Base-by-base conservation (phyloP, 2,329 filamentous ascomycete species). In the Monilinia fructicola region DNA sequence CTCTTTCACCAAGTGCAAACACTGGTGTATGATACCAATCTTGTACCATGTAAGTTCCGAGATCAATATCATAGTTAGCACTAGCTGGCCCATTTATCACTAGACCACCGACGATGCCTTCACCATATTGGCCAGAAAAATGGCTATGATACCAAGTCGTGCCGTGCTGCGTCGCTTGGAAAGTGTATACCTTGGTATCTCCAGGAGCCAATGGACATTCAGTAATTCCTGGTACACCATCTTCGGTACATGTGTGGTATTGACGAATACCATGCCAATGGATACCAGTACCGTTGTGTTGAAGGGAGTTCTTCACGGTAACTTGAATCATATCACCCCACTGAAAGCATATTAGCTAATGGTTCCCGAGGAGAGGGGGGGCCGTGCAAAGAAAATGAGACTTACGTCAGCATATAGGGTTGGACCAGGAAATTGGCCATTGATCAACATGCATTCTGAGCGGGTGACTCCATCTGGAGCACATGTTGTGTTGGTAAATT, bases 131-230 rank as follows among this genome's bases (percentile, higher is more conserved):
- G n/a, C 74, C 70, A 10, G 77, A 77, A 69, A 83, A 83, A 72
- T 88, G 86, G 1, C 82, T 84, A 74, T 88, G 86, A 66, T 87
- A 87, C 67, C 67, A 69, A 40, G 31, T 65, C 53, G 64, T 69
- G 53, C 69, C 69, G 40, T 53, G 67, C 50, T 69, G 69, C 23
- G 66, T 67, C 3, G 63, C 66, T 44, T 66, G 66, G 44, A 70
- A 71, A 9, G 69, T 74, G 69, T 80, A 80, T 9, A 74, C 78
- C 67, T 74, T 75, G 16, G 72, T 74, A 14, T 77, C 71, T 14
- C 83, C 84, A 0, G 87, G 87, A 3, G 86, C 78, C 67, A 70
- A 58, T n/a, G 69, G 69, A 46, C 69, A 70, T 54, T 70, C 64
- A 2, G 69, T 69, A 16, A 69, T 65, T n/a, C 81, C 79, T 31